Percentiles rank a stretch among this genome's conserved stretches.
These are phyloP conservation scores for Mortierella antarctica DNA, from an alignment of 192 early-diverging fungal species.

Conservation along the genomic window DNA sequence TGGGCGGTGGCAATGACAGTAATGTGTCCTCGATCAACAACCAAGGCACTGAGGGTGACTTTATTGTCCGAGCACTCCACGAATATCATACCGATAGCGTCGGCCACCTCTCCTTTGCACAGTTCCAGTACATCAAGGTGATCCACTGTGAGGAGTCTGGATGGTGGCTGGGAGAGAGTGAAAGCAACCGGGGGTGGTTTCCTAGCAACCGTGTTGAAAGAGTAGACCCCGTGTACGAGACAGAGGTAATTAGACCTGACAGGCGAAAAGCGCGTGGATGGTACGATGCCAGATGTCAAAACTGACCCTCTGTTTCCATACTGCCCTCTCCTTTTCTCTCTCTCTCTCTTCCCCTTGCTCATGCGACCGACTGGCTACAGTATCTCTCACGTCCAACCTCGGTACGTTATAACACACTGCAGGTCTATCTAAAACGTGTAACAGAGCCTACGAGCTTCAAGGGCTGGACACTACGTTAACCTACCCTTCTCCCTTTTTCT, in stretches of 20 bases:
- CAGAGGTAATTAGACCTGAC: slow-evolving; percentile 19
- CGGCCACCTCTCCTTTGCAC: slow-evolving; percentile 31
- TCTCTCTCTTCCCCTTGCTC: background rate
- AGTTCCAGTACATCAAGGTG: slow-evolving; percentile 42
- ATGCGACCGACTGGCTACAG: background rate
- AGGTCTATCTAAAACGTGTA: background rate
- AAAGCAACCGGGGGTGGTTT: slow-evolving; percentile 38
- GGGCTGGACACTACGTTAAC: background rate
- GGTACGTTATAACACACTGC: slow-evolving; percentile 10
- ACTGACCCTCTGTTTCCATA: slow-evolving; percentile 1
- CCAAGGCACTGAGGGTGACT: slow-evolving; percentile 21
- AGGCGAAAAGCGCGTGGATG: too few species aligned
- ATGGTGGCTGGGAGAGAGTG: slow-evolving; percentile 46
- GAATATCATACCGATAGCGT: slow-evolving; percentile 31
- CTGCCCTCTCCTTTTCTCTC: background rate
- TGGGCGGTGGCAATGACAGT: slow-evolving; percentile 16
- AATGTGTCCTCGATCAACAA: slow-evolving; percentile 1
- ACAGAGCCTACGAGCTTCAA: background rate
- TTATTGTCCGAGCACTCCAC: slow-evolving; percentile 40
- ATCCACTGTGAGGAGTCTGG: slow-evolving; percentile 30
- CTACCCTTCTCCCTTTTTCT: background rate
- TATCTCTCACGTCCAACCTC: slow-evolving; percentile 41
- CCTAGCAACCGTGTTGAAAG: slow-evolving; percentile 46
- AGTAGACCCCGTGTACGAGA: slow-evolving; percentile 22
- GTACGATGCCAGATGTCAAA: background rate